phyloP scores from a whole-genome alignment of 176 grass and related monocot genomes.

The Rhynchospora pubera region DNA sequence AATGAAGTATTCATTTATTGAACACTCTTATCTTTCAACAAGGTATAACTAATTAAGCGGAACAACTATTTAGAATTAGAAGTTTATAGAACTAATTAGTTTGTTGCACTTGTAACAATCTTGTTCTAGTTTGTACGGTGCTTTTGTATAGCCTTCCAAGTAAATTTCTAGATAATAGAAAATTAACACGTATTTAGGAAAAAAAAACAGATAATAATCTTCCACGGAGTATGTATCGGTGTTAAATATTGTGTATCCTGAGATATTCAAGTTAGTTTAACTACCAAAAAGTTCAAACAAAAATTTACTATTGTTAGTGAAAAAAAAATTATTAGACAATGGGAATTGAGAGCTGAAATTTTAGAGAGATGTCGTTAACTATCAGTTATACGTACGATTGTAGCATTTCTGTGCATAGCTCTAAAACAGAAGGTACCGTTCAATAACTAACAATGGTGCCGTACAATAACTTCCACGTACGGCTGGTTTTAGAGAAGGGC shows the following conservation, averaged over 20 bases:
- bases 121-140: not conserved
- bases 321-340: not conserved
- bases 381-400: not conserved
- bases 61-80: not conserved
- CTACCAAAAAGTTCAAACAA: conserved; percentile 19
- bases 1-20: not conserved
- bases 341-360: not conserved
- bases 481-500: not conserved
- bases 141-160: not conserved
- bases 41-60: not conserved
- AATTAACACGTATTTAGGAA: not conserved
- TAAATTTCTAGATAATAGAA: not conserved
- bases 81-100: conserved; percentile 7
- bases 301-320: conserved; percentile 13
- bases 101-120: not conserved
- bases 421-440: conserved; percentile 10
- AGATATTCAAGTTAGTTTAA: not conserved
- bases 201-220: not conserved
- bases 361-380: not conserved
- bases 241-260: not conserved
- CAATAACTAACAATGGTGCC: not conserved
- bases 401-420: not conserved
- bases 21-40: not conserved
- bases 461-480: not conserved
- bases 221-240: not conserved